Evolutionary conservation across 805 yeast species (phyloP).

Genomic region (Starmerella lactis-condensi): DNA sequence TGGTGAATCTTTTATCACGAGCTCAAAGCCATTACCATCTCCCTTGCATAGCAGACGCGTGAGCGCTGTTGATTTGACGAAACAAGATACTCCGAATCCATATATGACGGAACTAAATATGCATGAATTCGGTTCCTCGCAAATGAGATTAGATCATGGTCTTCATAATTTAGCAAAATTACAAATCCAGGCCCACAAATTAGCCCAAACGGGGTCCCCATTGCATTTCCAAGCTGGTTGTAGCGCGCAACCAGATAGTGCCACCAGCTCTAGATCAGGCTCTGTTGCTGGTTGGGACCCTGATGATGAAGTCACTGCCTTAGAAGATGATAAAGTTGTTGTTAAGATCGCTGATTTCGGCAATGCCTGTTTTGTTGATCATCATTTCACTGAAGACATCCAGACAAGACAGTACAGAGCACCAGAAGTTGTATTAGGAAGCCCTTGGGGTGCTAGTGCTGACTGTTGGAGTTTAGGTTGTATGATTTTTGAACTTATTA

Average conservation of each 20-base stretch:
- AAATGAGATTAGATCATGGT: too few relatives aligned
- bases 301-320: slow-evolving; percentile 11
- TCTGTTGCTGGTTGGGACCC: slow-evolving; percentile 1
- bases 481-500: slow-evolving; percentile 68
- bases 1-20: slow-evolving; percentile 3
- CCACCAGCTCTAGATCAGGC: neutral
- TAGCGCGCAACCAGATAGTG: neutral
- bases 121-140: too few relatives aligned
- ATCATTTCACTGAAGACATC: slow-evolving; percentile 72
- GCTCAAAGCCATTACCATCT: slow-evolving; percentile 13
- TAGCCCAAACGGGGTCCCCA: neutral
- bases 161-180: too few relatives aligned
- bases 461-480: slow-evolving; percentile 97
- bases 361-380: slow-evolving; percentile 66
- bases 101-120: too few relatives aligned
- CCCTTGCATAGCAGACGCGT: slow-evolving; percentile 11
- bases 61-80: too few relatives aligned
- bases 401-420: slow-evolving; percentile 87
- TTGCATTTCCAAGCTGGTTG: neutral
- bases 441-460: slow-evolving; percentile 85
- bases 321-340: slow-evolving; percentile 32
- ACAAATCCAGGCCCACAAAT: too few relatives aligned
- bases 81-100: too few relatives aligned
- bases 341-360: slow-evolving; percentile 90
- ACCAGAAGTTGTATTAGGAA: slow-evolving; percentile 68